Conservation (phyloP, 2,329 filamentous ascomycete genomes). For the Verticillium dahliae region DNA sequence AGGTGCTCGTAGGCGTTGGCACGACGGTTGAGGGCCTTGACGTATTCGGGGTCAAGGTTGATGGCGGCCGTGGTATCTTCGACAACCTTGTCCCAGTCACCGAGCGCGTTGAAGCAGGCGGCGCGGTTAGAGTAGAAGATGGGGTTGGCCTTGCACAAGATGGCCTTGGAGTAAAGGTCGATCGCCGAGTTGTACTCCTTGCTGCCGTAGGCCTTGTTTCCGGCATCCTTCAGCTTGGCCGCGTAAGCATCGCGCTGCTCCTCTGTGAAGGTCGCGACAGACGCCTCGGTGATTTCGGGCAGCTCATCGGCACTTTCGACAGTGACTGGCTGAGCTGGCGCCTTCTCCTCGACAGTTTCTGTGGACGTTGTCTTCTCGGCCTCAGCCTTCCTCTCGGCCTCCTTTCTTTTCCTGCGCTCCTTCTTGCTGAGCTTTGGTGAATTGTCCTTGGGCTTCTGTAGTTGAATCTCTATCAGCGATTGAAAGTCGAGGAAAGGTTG, state of each 20-base stretch:
- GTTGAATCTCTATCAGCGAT: background rate
- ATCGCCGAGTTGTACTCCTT: slow-evolving; percentile 95
- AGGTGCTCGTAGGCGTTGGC: slow-evolving; percentile 96
- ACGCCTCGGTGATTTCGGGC: slow-evolving; percentile 58
- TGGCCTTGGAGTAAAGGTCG: slow-evolving; percentile 89
- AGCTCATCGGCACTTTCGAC: slow-evolving; percentile 60
- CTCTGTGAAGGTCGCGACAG: slow-evolving; percentile 41
- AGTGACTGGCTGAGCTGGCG: slow-evolving; percentile 41
- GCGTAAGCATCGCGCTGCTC: slow-evolving; percentile 82
- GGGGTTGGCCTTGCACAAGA: slow-evolving; percentile 93
- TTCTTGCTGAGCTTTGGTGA: slow-evolving; percentile 80
- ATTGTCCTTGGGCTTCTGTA: slow-evolving; percentile 23
- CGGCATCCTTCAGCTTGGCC: slow-evolving; percentile 85
- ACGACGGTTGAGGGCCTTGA: slow-evolving; percentile 94
- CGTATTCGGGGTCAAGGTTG: slow-evolving; percentile 87
- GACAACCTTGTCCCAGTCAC: slow-evolving; percentile 91
- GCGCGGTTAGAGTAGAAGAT: slow-evolving; percentile 99
- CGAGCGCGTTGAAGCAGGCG: slow-evolving; percentile 91
- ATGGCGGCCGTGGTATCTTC: slow-evolving; percentile 95
- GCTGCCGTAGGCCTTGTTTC: slow-evolving; percentile 91
- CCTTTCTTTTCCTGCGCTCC: slow-evolving; percentile 82
- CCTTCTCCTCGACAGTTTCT: slow-evolving; percentile 18
- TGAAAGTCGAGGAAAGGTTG: background rate
- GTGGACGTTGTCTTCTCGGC: slow-evolving; percentile 28
- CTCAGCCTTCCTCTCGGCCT: slow-evolving; percentile 56